Evolutionary conservation across 495 filamentous ascomycete genomes (phyloP), one percentile per base, ranked within the genome.

Genomic region (Aspergillus olivimuriae): DNA sequence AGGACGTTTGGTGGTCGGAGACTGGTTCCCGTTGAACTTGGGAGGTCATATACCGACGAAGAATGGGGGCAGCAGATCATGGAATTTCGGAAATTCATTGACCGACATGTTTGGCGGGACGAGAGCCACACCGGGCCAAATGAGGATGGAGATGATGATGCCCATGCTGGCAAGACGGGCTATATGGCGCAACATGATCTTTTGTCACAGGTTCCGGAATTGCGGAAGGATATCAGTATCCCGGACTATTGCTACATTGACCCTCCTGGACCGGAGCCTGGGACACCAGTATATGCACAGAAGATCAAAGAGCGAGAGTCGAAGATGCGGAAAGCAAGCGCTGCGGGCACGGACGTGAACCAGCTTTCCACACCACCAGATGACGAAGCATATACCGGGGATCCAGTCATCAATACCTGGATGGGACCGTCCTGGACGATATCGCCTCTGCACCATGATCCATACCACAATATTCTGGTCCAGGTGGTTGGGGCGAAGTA

Each of bases 401-500:
- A 52, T 26, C 69, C 72, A 0, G 60, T 74, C 6, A 68, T 72
- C n/a, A 96, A 98, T 59, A 89, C 86, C 3, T 98, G 92, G 92
- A 84, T 97, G 41, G 92, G 92, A 0, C 92, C 92, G 0, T 65
- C 79, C 0, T 83, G 81, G 34, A 97, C 92, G 2, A 89, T 96
- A 31, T 94, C 87, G 0, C 92, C 94, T 4, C 64, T 96, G 15
- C 92, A 98, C 60, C 91, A 87, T 16, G 92, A 98, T 56, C 87
- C 89, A 2, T 89, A 95, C 57, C 85, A 96, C 55, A 98, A 98
- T 53, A 78, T 97, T 23, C 75, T 98, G 9, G 80, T 83, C 15
- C 92, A 97, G 57, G 85, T 96, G 0, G 87, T 95, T 0, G 92
- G 92, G 0, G 72, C 78, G 32, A 98, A 98, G 60, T 98, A 96